Evolutionary conservation across 306 rosid genomes (phyloP).

Genomic region (Prunus kanzakura): DNA sequence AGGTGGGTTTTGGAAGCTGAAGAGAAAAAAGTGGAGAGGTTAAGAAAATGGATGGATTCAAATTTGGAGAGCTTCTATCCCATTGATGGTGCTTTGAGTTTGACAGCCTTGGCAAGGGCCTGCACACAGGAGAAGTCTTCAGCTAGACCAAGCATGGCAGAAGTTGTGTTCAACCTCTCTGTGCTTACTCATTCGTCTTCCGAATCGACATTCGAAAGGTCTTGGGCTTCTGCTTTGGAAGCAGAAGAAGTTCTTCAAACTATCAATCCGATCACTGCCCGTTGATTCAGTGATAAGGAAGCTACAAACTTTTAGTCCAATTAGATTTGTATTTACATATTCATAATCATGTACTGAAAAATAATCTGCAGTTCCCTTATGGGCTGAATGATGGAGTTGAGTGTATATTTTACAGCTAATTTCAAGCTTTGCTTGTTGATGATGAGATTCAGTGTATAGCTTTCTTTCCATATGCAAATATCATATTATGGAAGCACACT

Average conservation of each 20-base stretch:
- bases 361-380: not conserved
- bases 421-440: not conserved
- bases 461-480: not conserved
- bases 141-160: conserved; percentile 32
- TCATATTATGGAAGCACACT: not conserved
- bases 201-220: not conserved
- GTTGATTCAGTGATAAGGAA: conserved; percentile 4
- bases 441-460: not conserved
- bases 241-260: conserved; percentile 9
- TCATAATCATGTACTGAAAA: not conserved
- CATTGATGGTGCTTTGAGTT: conserved; percentile 49
- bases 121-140: conserved; percentile 49
- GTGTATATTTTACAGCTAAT: not conserved
- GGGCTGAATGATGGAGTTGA: not conserved
- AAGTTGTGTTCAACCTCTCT: conserved; percentile 34
- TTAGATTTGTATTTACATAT: not conserved
- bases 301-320: not conserved
- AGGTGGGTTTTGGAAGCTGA: conserved; percentile 47
- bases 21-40: conserved; percentile 46
- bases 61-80: conserved; percentile 41
- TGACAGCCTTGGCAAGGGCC: conserved; percentile 52
- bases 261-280: conserved; percentile 18
- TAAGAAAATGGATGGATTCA: conserved; percentile 66
- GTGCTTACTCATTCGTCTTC: conserved; percentile 23
- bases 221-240: conserved; percentile 10